Evolutionary conservation across 495 filamentous ascomycete genomes (phyloP), one percentile per base, ranked within the genome.

Genomic region (Elasticomyces elasticus): DNA sequence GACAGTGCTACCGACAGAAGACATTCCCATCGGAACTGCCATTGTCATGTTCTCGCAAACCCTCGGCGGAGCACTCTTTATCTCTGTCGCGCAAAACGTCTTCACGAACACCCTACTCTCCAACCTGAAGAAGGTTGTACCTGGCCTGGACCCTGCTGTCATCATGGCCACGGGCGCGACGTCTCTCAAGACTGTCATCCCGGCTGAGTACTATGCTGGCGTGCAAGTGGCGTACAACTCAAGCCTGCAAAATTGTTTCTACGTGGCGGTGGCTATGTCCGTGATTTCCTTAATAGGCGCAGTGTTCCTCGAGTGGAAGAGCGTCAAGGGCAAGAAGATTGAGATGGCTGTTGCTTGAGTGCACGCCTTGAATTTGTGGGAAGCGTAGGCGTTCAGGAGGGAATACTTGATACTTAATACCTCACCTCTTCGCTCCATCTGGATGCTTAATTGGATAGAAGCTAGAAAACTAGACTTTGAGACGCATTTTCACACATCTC

Each of bases 261-360:
- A 84, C 51, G 82, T 89, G 0, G 74, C 76, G 59, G 73, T 84
- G 12, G 84, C 82, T 0, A 76, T 87, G 70, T 73, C 76, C 9
- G 75, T 73, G 9, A 42, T 85, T 0, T 77, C 79, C 3, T 70
- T 87, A 4, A 19, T 91, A 44, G 86, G 80, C 1, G 71, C 76
- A 1, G 59, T 76, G 1, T 69, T 75, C 5, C 71, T 89, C 9
- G 79, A 92, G 68, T 94, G 88, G 89, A 79, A 77, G 61, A 84
- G 77, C 37, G 86, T 95, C 19, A 91, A 90, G 74, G 87, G 85
- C 1, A 89, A 86, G 79, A 85, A 85, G 55, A 72, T 88, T 49
- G 83, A 86, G 64, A 70, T 76, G 62, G 71, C 67, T 10, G 69
- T 75, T 42, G 80, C 74, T n/a, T 80, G 66, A 52, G 28, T 15